phyloP scores from a whole-genome alignment of 805 yeast species.

The Metahyphopichia silvanorum region DNA sequence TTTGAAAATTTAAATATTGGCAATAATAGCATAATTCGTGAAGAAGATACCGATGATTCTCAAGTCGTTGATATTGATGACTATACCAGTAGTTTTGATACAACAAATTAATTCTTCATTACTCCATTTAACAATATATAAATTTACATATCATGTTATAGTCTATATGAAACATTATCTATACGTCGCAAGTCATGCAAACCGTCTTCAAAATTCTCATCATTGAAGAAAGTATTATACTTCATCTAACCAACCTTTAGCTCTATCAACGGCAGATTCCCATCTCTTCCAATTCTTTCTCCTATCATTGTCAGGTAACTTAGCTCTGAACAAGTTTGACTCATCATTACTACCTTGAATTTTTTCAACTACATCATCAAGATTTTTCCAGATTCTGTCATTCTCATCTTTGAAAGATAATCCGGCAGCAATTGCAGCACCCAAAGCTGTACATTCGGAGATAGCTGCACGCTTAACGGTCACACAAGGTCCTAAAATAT shows the following conservation, averaged over 20 bases:
- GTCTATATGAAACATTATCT: too few species aligned
- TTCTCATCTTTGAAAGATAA: conserved; percentile 46
- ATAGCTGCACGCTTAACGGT: conserved; percentile 77
- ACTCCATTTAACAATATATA: too few species aligned
- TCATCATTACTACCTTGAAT: conserved; percentile 30
- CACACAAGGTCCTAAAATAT: conserved; percentile 83
- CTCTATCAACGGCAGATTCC: conserved; percentile 81
- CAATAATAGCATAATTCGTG: conserved; percentile 1
- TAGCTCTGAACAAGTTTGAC: conserved; percentile 29
- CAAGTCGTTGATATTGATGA: conserved; percentile 15
- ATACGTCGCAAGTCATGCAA: too few species aligned
- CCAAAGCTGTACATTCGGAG: conserved; percentile 90
- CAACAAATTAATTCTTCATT: too few species aligned
- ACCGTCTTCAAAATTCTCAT: too few species aligned
- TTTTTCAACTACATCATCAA: conserved; percentile 59
- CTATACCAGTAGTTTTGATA: conserved; percentile 1
- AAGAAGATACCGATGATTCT: conserved; percentile 7
- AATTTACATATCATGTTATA: too few species aligned
- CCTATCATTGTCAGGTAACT: conserved; percentile 56
- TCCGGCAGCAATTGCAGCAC: conserved; percentile 96
- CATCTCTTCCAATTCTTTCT: conserved; percentile 67
- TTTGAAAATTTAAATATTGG: conserved; percentile 18
- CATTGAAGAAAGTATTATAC: too few species aligned
- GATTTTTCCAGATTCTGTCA: conserved; percentile 69
- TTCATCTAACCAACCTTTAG: conserved; percentile 73